Base-by-base conservation (phyloP, 768 basidiomycete species). In the Termitomyces sp. region DNA sequence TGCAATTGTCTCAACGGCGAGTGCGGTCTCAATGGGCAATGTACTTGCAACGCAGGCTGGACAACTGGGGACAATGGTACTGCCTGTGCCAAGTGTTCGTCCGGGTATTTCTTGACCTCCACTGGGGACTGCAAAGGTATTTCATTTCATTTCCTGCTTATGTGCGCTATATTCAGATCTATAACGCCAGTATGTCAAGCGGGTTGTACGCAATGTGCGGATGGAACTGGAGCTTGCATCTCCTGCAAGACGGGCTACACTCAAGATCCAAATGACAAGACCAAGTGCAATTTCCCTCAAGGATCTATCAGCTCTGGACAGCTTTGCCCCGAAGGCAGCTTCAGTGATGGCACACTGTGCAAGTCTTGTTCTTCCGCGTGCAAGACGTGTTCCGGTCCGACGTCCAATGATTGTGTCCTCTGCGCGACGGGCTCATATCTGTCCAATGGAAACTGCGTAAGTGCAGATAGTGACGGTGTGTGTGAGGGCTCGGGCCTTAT, bases 1-100 rank as follows among this genome's bases (percentile, higher is more conserved):
- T 96, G 93, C 71, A 88, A 92, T 65, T 96, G 93, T 66, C 60
- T 86, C 51, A 94, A 94, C 64, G 93, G 93, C 2, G 70, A 82
- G 46, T 96, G 93, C 69, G 80, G 80, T 1, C 62, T 79, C 0
- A 80, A 81, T 56, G 86, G 88, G 0, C 82, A 87, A 60, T 94
- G 93, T 65, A 70, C 80, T 4, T 95, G 93, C 68, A 86, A 86
- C 62, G 67, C 84, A 0, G 93, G 93, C 0, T 95, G 88, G 87
- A 82, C 81, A 2, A 80, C 81, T 0, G 84, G 79, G 1, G 73
- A 74, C 48, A 87, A 90, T 63, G 90, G 91, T 7, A 92, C 88
- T 0, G 80, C 83, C 13, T 95, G 92, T 68, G 83, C 88, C 12
- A 76, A 82, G 53, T 95, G 93, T 66, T 79, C 82, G 1, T 58